Base-by-base conservation (phyloP, 1,284 basidiomycete genomes). In the Ganoderma boninense region DNA sequence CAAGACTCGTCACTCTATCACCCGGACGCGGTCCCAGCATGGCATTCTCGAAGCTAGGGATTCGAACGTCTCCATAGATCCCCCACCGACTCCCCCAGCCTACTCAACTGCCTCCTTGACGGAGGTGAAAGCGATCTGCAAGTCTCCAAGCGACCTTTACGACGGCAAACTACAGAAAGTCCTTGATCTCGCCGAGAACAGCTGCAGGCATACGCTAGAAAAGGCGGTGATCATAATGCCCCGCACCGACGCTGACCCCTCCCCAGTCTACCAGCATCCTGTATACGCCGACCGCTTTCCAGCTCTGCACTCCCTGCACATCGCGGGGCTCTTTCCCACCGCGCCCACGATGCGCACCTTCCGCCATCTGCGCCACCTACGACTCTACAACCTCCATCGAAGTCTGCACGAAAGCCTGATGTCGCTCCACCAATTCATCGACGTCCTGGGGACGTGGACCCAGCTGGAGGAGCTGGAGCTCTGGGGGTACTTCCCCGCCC, bases 381-480 rank as follows among this genome's bases (percentile, higher is more conserved):
- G 32, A 20, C 57, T 60, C 57, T 38, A 20, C 20, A 60, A 13
- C 57, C n/a, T 40, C 35, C 40, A 60, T n/a, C 35, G 57, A 18
- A 16, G 5, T 13, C 57, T 60, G 20, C 4, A 60, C 10, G 35
- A 8, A 10, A 40, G 18, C n/a, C 4, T 60, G 2, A 60, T 60
- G 57, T 40, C 57, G 20, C 57, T 60, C 35, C 20, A 60, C 32
- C 18, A 60, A 4, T 60, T 60, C n/a, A 20, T 60, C 20, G 35
- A 2, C 32, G 57, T 40, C 5, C 8, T 60, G 5, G 20, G 11
- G 10, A 38, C 35, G 20, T 60, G 57, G 35, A 40, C n/a, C n/a
- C 32, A 40, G 35, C 57, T 60, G 35, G 57, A 60, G 20, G 57
- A 60, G 20, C 35, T 60, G n/a, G 57, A 60, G 35, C 35, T 60